Evolutionary conservation across 179 eudicot genomes (phyloP).

Genomic region (Silene coronaria): DNA sequence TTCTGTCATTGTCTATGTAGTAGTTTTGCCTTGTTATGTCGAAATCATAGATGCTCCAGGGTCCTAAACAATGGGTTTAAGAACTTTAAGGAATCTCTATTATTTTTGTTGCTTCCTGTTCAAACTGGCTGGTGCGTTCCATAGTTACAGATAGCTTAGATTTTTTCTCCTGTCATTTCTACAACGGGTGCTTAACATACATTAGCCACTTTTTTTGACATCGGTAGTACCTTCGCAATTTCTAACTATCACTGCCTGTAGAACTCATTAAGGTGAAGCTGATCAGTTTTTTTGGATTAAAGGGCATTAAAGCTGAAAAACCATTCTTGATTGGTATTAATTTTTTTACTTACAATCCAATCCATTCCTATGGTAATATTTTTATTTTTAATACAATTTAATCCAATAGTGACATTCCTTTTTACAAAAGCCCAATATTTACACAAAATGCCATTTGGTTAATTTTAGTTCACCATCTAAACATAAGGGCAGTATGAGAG

Average conservation of each 20-base stretch:
- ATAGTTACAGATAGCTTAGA: neutral
- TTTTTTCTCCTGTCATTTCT: too few relatives aligned
- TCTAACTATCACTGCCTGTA: neutral
- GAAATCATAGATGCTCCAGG: slow-evolving; percentile 1
- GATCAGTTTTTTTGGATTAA: neutral
- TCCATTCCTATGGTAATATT: too few relatives aligned
- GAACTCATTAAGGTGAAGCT: neutral
- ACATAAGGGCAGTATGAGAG: too few relatives aligned
- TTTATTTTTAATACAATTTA: too few relatives aligned
- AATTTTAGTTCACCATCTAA: too few relatives aligned
- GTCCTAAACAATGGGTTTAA: slow-evolving; percentile 7
- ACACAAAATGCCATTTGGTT: too few relatives aligned
- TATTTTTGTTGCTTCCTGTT: neutral
- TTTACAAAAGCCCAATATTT: too few relatives aligned
- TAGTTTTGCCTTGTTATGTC: slow-evolving; percentile 6
- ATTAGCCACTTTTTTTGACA: neutral
- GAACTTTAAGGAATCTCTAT: neutral
- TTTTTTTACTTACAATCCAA: too few relatives aligned
- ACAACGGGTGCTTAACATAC: neutral
- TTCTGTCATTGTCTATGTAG: neutral
- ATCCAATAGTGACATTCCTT: too few relatives aligned
- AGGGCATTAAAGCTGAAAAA: neutral
- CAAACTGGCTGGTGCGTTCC: too few relatives aligned
- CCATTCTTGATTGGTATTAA: neutral
- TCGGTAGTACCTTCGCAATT: neutral